These are phyloP conservation scores for Termitomyces heimii DNA, from an alignment of 768 basidiomycete genomes.

Conservation along the genomic window DNA sequence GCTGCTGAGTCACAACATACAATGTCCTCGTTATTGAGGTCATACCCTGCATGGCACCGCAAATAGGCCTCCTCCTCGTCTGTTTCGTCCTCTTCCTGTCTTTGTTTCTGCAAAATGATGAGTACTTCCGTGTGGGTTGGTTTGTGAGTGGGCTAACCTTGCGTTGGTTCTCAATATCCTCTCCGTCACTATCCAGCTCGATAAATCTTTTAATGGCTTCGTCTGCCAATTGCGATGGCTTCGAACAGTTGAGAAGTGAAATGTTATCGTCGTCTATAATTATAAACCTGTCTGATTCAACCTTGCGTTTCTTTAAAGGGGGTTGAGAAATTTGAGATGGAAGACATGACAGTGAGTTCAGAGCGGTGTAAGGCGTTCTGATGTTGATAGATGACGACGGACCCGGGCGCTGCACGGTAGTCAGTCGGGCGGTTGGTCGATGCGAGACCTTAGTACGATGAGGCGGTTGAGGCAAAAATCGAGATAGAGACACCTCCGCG, in stretches of 20 bases:
- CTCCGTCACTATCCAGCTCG: slow-evolving; percentile 14
- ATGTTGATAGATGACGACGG: not conserved
- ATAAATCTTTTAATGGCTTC: not conserved
- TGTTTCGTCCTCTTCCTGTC: slow-evolving; percentile 2
- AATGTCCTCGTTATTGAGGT: slow-evolving; percentile 18
- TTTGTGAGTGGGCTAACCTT: slow-evolving; percentile 4
- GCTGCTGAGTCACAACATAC: slow-evolving; percentile 11
- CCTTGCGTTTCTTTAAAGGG: not conserved
- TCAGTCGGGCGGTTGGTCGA: not conserved
- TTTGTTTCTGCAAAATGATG: slow-evolving; percentile 1
- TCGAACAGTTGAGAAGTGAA: not conserved
- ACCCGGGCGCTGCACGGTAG: not conserved
- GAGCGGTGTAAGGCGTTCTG: not conserved
- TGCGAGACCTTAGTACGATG: not conserved
- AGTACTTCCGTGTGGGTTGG: not conserved
- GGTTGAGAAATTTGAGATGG: not conserved
- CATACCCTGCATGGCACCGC: slow-evolving; percentile 17
- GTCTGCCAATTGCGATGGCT: not conserved
- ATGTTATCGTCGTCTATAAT: not conserved
- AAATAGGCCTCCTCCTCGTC: slow-evolving; percentile 11
- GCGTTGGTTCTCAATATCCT: slow-evolving; percentile 5
- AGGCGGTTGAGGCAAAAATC: not conserved
- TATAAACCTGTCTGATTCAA: not conserved
- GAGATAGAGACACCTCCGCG: not conserved
- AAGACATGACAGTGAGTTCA: not conserved